Base-by-base conservation (phyloP, 2,329 filamentous ascomycete species). In the Knoxdaviesia capensis region DNA sequence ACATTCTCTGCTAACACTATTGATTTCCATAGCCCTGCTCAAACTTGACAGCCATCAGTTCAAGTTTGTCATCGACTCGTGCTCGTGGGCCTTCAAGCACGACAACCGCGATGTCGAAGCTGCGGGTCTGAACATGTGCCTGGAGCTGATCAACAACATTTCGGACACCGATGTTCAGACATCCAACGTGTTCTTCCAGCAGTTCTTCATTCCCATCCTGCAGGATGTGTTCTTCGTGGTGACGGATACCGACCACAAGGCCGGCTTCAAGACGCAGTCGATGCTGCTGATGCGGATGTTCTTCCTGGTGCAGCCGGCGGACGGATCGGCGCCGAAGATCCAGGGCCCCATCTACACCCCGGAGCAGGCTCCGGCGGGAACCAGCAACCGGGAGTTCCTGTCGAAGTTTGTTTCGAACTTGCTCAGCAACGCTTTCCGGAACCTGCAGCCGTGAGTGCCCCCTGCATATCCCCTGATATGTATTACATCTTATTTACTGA, bases 1-100 rank as follows among this genome's bases (percentile, higher is more conserved):
- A n/a, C n/a, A 6, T 20, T n/a, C 6, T 8, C 5, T 39, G 46
- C 42, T 46, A 5, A 42, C 34, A 47, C 45, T 20, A 50, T 38
- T 8, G 4, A 33, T 40, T 36, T 38, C 44, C 20, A 35, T 34
- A 68, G 76, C 90, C 1, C 71, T 98, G 28, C 70, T 98, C 49
- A 92, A 93, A 61, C 76, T 98, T 33, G 88, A 98, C 56, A 88
- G 84, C 54, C 77, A 85, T 45, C 90, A 94, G 56, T 98, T 98
- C 75, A 98, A 98, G 64, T 93, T 96, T 55, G 87, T 98, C 53
- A 96, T 98, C 50, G 90, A 98, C 59, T 93, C 88, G 34, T 98
- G 92, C 68, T 86, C 96, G 71, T 98, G 90, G 92, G 90, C 92
- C n/a, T 94, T 88, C 67, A 98, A 98, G 68, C 90, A 98, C 61